Evolutionary conservation across 1,284 basidiomycete genomes (phyloP).

Genomic region (Ustilago tritici): DNA sequence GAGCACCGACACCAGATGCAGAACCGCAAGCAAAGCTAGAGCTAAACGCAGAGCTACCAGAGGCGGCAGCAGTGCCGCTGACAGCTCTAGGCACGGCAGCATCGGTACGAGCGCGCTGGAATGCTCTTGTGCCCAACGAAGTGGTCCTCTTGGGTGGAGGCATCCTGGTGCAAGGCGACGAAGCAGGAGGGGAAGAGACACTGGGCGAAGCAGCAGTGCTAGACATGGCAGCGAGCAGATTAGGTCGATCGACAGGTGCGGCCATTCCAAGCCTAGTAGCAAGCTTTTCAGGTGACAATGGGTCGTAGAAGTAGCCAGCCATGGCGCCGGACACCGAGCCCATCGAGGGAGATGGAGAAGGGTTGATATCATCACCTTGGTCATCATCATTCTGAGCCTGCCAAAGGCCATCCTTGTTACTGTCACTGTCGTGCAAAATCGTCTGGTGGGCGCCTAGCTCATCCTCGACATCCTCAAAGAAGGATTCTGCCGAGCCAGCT

Average conservation of each 20-base stretch:
- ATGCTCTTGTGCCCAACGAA: conserved; percentile 39
- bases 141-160: conserved; percentile 45
- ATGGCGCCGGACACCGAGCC: conserved; percentile 41
- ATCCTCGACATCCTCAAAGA: conserved; percentile 41
- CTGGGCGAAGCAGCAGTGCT: conserved; percentile 33
- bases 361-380: conserved; percentile 29
- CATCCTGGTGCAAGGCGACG: conserved; percentile 44
- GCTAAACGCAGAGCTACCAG: neutral
- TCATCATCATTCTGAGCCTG: conserved; percentile 15
- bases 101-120: conserved; percentile 47
- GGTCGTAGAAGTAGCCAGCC: conserved; percentile 63
- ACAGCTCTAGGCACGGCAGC: conserved; percentile 31
- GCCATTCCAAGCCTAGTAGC: conserved; percentile 29
- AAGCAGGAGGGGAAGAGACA: conserved; percentile 41
- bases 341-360: conserved; percentile 53
- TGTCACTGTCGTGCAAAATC: conserved; percentile 1
- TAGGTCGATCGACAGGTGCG: conserved; percentile 25
- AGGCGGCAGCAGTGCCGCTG: conserved; percentile 2
- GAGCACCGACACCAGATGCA: conserved; percentile 18
- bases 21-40: conserved; percentile 9
- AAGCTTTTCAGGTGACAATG: conserved; percentile 59
- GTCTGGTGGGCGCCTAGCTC: conserved; percentile 28
- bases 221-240: conserved; percentile 45
- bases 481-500: conserved; percentile 33
- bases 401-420: conserved; percentile 9